Evolutionary conservation across 1,284 basidiomycete genomes (phyloP).

Genomic region (Earliella scabrosa): DNA sequence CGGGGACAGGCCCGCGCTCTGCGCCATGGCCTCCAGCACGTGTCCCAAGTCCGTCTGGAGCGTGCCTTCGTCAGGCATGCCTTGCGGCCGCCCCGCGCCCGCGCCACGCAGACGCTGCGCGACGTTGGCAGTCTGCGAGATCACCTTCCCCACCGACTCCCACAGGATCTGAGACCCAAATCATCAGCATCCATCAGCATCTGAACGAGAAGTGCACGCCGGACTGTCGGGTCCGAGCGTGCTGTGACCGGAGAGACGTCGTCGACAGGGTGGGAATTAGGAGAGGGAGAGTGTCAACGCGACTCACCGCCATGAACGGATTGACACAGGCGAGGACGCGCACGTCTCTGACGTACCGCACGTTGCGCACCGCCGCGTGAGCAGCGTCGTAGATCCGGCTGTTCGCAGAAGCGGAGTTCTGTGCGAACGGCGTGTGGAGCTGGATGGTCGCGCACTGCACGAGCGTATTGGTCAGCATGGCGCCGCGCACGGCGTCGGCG

Average conservation of each 20-base stretch:
- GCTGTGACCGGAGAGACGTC: too few species aligned
- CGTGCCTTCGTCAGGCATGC: constrained; percentile 18
- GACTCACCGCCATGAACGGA: constrained; percentile 22
- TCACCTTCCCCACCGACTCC: constrained; percentile 21
- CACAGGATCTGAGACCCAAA: constrained; percentile 16
- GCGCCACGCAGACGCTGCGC: constrained; percentile 17
- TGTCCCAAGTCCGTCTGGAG: constrained; percentile 10
- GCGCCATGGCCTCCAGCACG: constrained; percentile 16
- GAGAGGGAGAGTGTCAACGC: not conserved
- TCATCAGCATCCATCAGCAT: constrained; percentile 1
- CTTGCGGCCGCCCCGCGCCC: constrained; percentile 8
- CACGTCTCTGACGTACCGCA: constrained; percentile 11
- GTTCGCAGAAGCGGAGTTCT: constrained; percentile 22
- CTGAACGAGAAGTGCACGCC: too few species aligned
- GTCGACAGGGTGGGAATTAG: too few species aligned
- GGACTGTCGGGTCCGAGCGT: too few species aligned
- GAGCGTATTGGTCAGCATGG: constrained; percentile 40
- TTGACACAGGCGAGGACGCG: constrained; percentile 18
- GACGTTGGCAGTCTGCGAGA: constrained; percentile 12
- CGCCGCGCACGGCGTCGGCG: constrained; percentile 26
- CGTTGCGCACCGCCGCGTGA: constrained; percentile 15
- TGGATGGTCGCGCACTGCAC: constrained; percentile 40
- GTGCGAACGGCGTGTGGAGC: constrained; percentile 37
- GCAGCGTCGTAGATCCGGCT: constrained; percentile 23
- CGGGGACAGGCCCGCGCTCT: constrained; percentile 16